Base-by-base conservation (phyloP, 352 stramenopile species). In the Globisporangium middletonii region DNA sequence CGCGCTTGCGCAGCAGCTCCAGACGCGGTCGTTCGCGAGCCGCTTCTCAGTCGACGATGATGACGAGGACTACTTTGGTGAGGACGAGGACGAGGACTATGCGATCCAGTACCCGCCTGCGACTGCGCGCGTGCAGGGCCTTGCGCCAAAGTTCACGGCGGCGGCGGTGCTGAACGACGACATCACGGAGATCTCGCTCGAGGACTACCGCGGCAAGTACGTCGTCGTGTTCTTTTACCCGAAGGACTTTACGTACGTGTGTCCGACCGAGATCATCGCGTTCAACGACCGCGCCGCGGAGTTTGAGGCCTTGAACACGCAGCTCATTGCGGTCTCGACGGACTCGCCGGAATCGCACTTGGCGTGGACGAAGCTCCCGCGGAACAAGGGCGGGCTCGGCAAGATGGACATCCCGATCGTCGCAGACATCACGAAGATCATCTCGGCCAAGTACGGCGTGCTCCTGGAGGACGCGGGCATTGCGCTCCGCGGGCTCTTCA, bases 401-500 rank as follows among this genome's bases (percentile, higher is more conserved):
- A 77, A 91, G 63, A 97, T 98, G 89, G 71, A 90, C 62, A 97
- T 97, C 64, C 92, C 93, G 13, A 86, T 98, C 13, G 74, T 98
- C n/a, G 78, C 89, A 11, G 93, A 98, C 67, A 85, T 96, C 33
- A 97, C 87, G 53, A 98, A 98, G 77, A 59, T 88, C 57, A 96
- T 97, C 68, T 77, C 86, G 48, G 75, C 76, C 52, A 90, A 96
- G 69, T 97, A 97, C 62, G 91, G 89, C 37, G 89, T 97, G 53
- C 76, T 97, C 15, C 66, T 97, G 16, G 81, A 94, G 57, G 72
- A 92, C 54, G 75, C 73, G 2, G 90, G 92, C 41, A 69, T 97
- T 38, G 88, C 92, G 26, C 76, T 97, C 26, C 86, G 90, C 45
- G 93, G 89, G 1, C 78, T 97, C 27, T 98, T 97, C 71, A 94